Percentiles rank a stretch among this genome's conserved stretches.
These are phyloP conservation scores for Avena atlantica DNA, from an alignment of 176 grass and related monocot genomes.

Conservation along the genomic window DNA sequence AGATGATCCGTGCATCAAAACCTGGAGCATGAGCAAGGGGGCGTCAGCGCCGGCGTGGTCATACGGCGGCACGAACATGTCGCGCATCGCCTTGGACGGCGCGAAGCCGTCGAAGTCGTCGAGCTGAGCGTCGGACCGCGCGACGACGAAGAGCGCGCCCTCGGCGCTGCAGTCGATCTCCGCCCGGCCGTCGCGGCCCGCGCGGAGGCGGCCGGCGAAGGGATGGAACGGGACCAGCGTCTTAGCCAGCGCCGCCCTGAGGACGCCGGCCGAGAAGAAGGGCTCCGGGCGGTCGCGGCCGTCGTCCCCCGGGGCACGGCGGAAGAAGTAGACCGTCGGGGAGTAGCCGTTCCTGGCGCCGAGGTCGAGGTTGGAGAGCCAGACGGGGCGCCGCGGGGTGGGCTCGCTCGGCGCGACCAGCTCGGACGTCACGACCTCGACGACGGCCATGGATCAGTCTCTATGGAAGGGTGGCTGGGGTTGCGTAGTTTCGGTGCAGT, in stretches of 20 bases:
- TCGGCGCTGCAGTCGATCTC: constrained; percentile 59
- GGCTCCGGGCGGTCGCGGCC: too few relatives aligned
- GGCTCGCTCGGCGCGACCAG: constrained; percentile 52
- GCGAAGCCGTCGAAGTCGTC: constrained; percentile 50
- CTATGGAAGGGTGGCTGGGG: too few relatives aligned
- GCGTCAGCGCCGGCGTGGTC: constrained; percentile 1
- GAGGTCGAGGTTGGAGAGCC: constrained; percentile 77
- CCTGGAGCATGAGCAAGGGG: constrained; percentile 60
- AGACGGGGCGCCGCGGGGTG: constrained; percentile 54
- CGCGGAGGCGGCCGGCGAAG: constrained; percentile 57
- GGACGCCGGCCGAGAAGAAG: not conserved
- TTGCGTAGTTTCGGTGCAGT: too few relatives aligned
- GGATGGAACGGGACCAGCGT: constrained; percentile 64
- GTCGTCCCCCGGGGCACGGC: constrained; percentile 1
- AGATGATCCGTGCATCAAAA: not conserved
- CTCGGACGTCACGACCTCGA: constrained; percentile 52
- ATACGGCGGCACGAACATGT: constrained; percentile 50
- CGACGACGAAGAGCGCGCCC: constrained; percentile 63
- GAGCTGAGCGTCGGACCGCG: constrained; percentile 29
- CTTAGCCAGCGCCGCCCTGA: constrained; percentile 49
- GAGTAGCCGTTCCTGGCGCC: constrained; percentile 54
- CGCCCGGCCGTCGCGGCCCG: constrained; percentile 14
- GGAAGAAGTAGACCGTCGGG: constrained; percentile 62
- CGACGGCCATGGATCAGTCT: constrained; percentile 25
- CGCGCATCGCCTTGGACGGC: constrained; percentile 42